These are phyloP conservation scores for Pleurotus ostreatus DNA, from an alignment of 768 basidiomycete species.

Conservation along the genomic window DNA sequence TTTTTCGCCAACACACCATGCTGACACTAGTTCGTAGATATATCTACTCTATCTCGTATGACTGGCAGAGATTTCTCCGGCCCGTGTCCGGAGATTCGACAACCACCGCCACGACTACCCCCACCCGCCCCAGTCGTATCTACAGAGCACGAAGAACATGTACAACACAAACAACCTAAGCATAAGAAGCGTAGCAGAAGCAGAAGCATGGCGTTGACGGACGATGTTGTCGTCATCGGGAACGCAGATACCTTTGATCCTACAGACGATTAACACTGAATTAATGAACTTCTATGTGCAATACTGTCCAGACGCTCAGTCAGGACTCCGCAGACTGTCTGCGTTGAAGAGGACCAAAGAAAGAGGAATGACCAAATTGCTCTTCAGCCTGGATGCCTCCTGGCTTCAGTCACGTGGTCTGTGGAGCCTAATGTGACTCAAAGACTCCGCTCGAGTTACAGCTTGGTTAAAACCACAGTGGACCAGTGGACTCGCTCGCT, in stretches of 20 bases:
- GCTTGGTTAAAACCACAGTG: no score
- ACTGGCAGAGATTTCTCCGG: constrained; percentile 86
- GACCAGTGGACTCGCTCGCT: no score
- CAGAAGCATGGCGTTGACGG: constrained; percentile 13
- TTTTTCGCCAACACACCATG: neutral
- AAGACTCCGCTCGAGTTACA: no score
- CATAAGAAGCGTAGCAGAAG: constrained; percentile 21
- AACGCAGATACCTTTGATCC: constrained; percentile 14
- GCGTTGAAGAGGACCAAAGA: no score
- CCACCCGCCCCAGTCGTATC: constrained; percentile 16
- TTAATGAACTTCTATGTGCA: neutral
- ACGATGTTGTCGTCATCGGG: constrained; percentile 20
- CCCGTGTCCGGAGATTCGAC: constrained; percentile 65
- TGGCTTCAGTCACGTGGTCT: no score
- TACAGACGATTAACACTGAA: neutral
- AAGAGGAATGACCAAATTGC: no score
- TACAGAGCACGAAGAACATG: constrained; percentile 12
- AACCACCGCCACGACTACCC: constrained; percentile 24
- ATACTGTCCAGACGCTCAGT: no score
- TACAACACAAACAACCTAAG: constrained; percentile 5
- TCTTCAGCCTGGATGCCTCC: no score
- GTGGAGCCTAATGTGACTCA: no score
- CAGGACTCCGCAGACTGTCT: no score
- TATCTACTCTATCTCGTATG: constrained; percentile 69
- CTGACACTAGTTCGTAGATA: constrained; percentile 42